Conservation (phyloP, 345 rosid species). For the Eucalyptus tenuipes region DNA sequence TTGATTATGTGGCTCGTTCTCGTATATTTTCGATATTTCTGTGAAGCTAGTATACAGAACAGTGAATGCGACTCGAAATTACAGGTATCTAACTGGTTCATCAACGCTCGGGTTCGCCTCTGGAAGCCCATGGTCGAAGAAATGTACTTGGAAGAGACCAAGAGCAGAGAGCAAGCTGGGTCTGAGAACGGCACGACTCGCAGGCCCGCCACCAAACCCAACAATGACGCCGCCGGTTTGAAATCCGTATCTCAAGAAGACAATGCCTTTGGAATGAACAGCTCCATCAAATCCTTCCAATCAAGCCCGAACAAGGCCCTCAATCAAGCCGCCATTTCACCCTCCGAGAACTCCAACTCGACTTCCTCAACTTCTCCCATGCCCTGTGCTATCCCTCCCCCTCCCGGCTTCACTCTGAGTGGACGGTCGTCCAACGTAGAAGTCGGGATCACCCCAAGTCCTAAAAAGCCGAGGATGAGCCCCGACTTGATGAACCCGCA, state of each 20-base stretch:
- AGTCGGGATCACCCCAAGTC: slow-evolving; percentile 18
- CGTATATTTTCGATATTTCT: not conserved
- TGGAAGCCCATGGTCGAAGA: slow-evolving; percentile 95
- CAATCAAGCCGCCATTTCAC: slow-evolving; percentile 8
- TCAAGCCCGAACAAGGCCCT: slow-evolving; percentile 6
- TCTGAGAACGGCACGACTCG: not conserved
- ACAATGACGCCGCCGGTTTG: not conserved
- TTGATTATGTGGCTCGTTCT: not conserved
- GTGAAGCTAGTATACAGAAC: not conserved
- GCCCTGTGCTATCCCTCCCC: slow-evolving; percentile 11
- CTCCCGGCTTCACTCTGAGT: slow-evolving; percentile 18
- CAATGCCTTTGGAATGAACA: not conserved
- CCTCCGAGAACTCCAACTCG: slow-evolving; percentile 13
- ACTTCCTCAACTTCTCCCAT: slow-evolving; percentile 2
- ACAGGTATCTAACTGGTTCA: slow-evolving; percentile 71
- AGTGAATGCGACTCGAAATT: not conserved
- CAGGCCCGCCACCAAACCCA: not conserved
- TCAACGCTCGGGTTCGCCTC: slow-evolving; percentile 72
- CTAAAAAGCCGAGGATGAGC: slow-evolving; percentile 23
- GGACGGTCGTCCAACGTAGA: slow-evolving; percentile 10
- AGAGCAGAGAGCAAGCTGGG: slow-evolving; percentile 20
- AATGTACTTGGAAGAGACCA: slow-evolving; percentile 55
- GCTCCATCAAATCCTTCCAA: not conserved
- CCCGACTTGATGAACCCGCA: slow-evolving; percentile 12
- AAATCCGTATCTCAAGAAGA: not conserved